Percentiles rank a stretch among this genome's conserved stretches.
phyloP scores from a whole-genome alignment of 768 basidiomycete species.

The Erythrobasidium yunnanense region DNA sequence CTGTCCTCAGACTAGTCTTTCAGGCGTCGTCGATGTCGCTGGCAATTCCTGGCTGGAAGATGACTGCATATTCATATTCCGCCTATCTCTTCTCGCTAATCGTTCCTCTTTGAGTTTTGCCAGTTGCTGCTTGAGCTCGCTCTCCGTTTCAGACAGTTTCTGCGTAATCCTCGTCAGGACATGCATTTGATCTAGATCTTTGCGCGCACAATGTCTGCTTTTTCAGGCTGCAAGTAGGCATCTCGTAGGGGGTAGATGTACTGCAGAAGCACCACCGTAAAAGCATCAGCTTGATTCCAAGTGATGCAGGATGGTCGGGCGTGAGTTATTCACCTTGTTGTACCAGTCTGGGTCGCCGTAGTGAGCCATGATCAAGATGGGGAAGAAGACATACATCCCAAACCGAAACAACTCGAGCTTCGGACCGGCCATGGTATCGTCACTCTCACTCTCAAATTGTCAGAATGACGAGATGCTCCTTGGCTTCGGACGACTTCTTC shows the following conservation, averaged over 20 bases:
- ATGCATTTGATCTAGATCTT: no score
- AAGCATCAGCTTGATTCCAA: background rate
- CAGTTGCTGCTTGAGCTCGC: background rate
- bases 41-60: no score
- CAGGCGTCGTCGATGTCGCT: no score
- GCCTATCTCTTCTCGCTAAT: background rate
- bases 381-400: conserved; percentile 9
- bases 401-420: background rate
- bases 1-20: no score
- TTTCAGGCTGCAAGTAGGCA: conserved; percentile 14
- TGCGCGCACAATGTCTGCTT: background rate
- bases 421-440: background rate
- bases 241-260: conserved; percentile 8
- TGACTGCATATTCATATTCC: no score
- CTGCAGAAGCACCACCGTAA: background rate
- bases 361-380: conserved; percentile 13
- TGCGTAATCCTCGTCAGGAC: no score
- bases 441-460: no score
- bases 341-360: background rate
- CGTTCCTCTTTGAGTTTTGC: background rate
- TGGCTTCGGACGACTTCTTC: no score
- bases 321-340: background rate
- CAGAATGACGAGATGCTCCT: no score
- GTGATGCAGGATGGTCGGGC: background rate
- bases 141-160: background rate